These are phyloP conservation scores for Saccharomyces pastorianus DNA, from an alignment of 1,139 yeast species.

Conservation along the genomic window DNA sequence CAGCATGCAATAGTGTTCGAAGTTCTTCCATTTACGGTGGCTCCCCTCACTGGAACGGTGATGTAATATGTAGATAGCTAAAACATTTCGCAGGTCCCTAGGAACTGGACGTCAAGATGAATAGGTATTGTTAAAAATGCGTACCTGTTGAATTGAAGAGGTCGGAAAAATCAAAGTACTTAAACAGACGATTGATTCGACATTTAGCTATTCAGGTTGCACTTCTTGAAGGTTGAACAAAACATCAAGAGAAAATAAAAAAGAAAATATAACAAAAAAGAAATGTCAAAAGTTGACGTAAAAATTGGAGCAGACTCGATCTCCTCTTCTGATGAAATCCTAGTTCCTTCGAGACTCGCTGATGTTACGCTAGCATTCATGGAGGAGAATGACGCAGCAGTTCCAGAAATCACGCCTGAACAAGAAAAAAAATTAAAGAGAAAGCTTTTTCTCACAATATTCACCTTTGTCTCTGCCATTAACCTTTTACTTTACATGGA, in stretches of 20 bases:
- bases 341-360: not conserved
- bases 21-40: not conserved
- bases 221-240: not conserved
- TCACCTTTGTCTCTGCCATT: conserved; percentile 34
- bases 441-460: conserved; percentile 33
- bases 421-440: conserved; percentile 32
- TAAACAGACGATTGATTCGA: not conserved
- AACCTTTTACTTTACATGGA: conserved; percentile 39
- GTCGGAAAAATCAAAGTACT: not conserved
- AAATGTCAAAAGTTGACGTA: not conserved
- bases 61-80: not conserved
- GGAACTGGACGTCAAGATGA: not conserved
- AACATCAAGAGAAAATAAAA: not conserved
- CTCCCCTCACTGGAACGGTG: not conserved
- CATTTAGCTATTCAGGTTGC: not conserved
- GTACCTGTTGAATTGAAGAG: not conserved
- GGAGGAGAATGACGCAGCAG: not conserved
- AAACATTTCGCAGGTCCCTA: not conserved
- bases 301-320: not conserved
- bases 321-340: not conserved
- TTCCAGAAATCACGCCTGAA: conserved; percentile 33
- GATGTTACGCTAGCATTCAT: not conserved
- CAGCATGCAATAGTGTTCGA: not conserved
- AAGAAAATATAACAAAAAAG: not conserved
- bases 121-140: not conserved